These are phyloP conservation scores for Barnettozyma botsteinii DNA, from an alignment of 805 yeast genomes.

Conservation along the genomic window DNA sequence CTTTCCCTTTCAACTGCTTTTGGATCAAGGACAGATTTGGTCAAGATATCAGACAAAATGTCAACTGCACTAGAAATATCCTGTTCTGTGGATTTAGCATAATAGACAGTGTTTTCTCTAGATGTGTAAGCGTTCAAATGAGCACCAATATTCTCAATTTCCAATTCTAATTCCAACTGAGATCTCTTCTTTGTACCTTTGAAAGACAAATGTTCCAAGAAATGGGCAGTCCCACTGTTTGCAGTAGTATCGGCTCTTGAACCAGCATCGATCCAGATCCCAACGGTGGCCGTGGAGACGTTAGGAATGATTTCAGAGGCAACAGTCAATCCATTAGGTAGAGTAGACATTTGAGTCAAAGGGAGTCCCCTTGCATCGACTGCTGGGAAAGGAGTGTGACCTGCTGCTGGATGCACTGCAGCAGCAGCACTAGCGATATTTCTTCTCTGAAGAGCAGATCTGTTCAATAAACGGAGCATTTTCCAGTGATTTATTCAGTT, in stretches of 20 bases:
- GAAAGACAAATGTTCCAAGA: conserved; percentile 92
- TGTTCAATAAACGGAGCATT: conserved; percentile 11
- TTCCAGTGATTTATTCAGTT: too few species aligned
- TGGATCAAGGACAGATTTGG: conserved; percentile 75
- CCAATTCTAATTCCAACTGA: conserved; percentile 80
- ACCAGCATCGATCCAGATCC: conserved; percentile 98
- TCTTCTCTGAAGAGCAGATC: not conserved
- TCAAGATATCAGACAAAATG: conserved; percentile 82
- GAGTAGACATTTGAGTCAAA: conserved; percentile 58
- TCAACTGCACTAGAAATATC: conserved; percentile 86
- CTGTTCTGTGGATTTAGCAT: conserved; percentile 76
- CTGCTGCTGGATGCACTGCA: too few species aligned
- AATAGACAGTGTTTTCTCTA: conserved; percentile 94
- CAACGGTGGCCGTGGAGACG: conserved; percentile 92
- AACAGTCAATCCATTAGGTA: conserved; percentile 90
- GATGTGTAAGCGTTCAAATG: conserved; percentile 98
- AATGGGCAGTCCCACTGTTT: conserved; percentile 94
- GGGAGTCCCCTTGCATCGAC: conserved; percentile 26
- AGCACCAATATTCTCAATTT: conserved; percentile 93
- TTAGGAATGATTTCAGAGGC: conserved; percentile 87
- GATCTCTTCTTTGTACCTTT: conserved; percentile 84
- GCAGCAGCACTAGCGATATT: not conserved
- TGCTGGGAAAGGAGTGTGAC: not conserved
- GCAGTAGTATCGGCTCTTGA: conserved; percentile 87
- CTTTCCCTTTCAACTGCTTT: conserved; percentile 91